These are phyloP conservation scores for Hypoxylon sp. DNA, from an alignment of 2,329 filamentous ascomycete species.

Conservation along the genomic window DNA sequence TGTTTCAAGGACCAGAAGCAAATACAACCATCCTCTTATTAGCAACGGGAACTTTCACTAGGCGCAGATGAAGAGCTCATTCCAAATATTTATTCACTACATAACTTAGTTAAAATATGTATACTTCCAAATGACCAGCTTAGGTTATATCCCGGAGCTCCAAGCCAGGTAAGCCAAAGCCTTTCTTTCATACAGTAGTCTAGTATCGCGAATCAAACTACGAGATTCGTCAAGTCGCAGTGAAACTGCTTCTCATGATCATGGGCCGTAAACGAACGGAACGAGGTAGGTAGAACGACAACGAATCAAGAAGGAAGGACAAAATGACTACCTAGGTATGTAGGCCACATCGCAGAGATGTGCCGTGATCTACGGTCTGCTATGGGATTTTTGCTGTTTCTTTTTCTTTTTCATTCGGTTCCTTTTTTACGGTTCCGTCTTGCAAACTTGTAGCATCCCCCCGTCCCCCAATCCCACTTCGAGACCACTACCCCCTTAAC, in stretches of 20 bases:
- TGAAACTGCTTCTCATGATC: slow-evolving; percentile 2
- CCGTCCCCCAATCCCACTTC: slow-evolving; percentile 29
- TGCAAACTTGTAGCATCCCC: slow-evolving; percentile 23
- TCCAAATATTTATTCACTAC: slow-evolving; percentile 16
- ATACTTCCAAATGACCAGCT: not conserved
- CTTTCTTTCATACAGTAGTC: slow-evolving; percentile 12
- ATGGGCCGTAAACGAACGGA: slow-evolving; percentile 27
- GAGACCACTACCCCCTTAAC: slow-evolving; percentile 30
- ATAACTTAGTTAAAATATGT: slow-evolving; percentile 22
- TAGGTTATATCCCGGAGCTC: not conserved
- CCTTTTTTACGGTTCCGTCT: slow-evolving; percentile 22
- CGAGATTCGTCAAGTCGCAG: slow-evolving; percentile 27
- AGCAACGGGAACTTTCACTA: not conserved
- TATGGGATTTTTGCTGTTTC: slow-evolving; percentile 12
- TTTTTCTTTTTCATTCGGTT: slow-evolving; percentile 8
- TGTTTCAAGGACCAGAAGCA: not conserved
- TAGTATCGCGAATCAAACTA: slow-evolving; percentile 30
- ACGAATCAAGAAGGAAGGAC: slow-evolving; percentile 24
- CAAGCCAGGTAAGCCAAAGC: slow-evolving; percentile 18
- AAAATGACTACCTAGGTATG: slow-evolving; percentile 23
- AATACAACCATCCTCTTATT: not conserved
- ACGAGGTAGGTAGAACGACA: not conserved
- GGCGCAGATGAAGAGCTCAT: not conserved
- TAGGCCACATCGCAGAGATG: slow-evolving; percentile 14
- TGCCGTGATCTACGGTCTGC: slow-evolving; percentile 32